Conservation (phyloP, 305 asterid species). For the Vinca major region DNA sequence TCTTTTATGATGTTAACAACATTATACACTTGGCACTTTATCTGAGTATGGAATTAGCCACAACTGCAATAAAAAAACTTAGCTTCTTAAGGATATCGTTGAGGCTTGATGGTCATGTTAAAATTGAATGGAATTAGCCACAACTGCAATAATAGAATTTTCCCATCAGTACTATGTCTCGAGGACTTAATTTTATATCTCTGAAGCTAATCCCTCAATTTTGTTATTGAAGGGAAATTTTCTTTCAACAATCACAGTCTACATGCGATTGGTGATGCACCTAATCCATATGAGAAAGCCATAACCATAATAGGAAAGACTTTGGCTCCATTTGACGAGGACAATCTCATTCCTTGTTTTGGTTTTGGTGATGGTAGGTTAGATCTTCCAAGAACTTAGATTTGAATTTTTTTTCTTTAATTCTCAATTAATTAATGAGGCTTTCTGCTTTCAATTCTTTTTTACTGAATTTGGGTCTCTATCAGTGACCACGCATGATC, state of each 20-base stretch:
- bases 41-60: not conserved
- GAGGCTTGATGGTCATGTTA: not conserved
- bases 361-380: conserved; percentile 85
- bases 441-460: conserved; percentile 1
- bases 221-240: conserved; percentile 45
- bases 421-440: conserved; percentile 15
- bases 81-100: not conserved
- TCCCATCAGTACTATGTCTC: not conserved
- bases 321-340: conserved; percentile 72
- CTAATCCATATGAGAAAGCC: conserved; percentile 72
- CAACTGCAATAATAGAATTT: not conserved
- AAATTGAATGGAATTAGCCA: not conserved
- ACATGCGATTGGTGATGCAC: conserved; percentile 46
- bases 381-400: not conserved
- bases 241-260: conserved; percentile 60
- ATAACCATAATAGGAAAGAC: conserved; percentile 74
- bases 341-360: conserved; percentile 73
- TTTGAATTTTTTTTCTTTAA: not conserved
- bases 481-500: conserved; percentile 63
- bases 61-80: not conserved
- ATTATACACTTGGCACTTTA: not conserved
- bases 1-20: not conserved
- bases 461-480: not conserved
- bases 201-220: conserved; percentile 23
- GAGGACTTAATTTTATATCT: not conserved